A percentile compares a stretch with the other conserved stretches of the same genome.
phyloP scores from a whole-genome alignment of 768 basidiomycete species.

The Crepidotus variabilis region DNA sequence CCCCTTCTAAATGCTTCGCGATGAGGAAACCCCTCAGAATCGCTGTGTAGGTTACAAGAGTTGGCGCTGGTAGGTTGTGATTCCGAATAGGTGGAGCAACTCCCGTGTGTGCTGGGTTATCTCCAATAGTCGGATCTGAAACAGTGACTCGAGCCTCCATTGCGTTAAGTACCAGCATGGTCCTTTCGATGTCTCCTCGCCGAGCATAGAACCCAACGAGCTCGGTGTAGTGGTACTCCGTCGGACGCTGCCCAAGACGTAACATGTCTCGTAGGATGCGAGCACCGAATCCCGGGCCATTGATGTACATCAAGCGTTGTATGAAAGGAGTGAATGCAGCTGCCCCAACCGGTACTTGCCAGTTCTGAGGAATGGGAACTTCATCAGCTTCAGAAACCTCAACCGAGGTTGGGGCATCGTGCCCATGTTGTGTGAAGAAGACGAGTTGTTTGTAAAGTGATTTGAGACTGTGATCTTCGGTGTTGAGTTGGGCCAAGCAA shows the following conservation, averaged over 20 bases:
- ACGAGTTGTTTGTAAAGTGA: slow-evolving; percentile 43
- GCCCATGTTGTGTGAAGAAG: slow-evolving; percentile 13
- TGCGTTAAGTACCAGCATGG: slow-evolving; percentile 37
- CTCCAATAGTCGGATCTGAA: not conserved
- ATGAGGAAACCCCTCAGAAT: slow-evolving; percentile 34
- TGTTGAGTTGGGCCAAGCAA: slow-evolving; percentile 25
- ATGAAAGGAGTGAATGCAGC: slow-evolving; percentile 55
- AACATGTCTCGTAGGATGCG: slow-evolving; percentile 53
- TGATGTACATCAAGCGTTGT: slow-evolving; percentile 28
- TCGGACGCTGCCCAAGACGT: slow-evolving; percentile 39
- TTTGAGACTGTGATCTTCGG: slow-evolving; percentile 21
- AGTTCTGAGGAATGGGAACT: slow-evolving; percentile 22
- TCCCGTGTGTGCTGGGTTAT: not conserved
- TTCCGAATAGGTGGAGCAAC: slow-evolving; percentile 1
- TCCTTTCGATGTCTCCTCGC: slow-evolving; percentile 27
- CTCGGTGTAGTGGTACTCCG: slow-evolving; percentile 45
- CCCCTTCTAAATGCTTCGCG: slow-evolving; percentile 22
- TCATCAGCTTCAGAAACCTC: slow-evolving; percentile 9
- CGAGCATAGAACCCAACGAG: slow-evolving; percentile 44
- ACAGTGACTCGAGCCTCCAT: slow-evolving; percentile 27
- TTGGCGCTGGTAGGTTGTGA: slow-evolving; percentile 18
- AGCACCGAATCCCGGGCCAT: slow-evolving; percentile 28
- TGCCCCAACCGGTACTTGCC: slow-evolving; percentile 24
- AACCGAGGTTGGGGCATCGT: slow-evolving; percentile 5
- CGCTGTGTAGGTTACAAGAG: slow-evolving; percentile 32